Conservation (phyloP, 2,329 filamentous ascomycete species). For the Clonostachys solani region DNA sequence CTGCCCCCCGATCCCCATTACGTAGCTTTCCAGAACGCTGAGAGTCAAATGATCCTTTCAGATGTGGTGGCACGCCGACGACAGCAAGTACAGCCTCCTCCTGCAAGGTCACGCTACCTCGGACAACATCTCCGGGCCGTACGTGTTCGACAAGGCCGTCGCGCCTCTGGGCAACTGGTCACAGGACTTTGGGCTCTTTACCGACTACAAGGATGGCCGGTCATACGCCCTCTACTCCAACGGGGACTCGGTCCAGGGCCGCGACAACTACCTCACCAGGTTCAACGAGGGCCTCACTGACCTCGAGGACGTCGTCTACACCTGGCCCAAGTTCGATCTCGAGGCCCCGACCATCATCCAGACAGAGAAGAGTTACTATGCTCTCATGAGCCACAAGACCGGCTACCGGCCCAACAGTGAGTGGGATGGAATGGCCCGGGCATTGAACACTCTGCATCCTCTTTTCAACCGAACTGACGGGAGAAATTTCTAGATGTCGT, state of each 20-base stretch:
- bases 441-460: background rate
- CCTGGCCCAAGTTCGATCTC: constrained; percentile 55
- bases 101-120: constrained; percentile 52
- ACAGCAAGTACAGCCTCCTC: constrained; percentile 49
- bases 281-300: constrained; percentile 48
- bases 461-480: constrained; percentile 3
- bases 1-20: background rate
- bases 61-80: constrained; percentile 60
- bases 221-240: constrained; percentile 57
- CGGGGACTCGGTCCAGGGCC: constrained; percentile 47
- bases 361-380: constrained; percentile 55
- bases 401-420: constrained; percentile 54
- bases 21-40: constrained; percentile 1
- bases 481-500: constrained; percentile 32
- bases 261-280: constrained; percentile 51
- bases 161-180: constrained; percentile 58
- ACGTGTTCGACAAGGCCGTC: constrained; percentile 47
- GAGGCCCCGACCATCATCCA: constrained; percentile 58
- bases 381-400: constrained; percentile 59
- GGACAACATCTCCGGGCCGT: constrained; percentile 47
- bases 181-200: constrained; percentile 58
- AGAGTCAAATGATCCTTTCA: constrained; percentile 12
- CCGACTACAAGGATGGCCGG: constrained; percentile 52
- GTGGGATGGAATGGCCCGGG: constrained; percentile 6
- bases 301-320: constrained; percentile 45